Evolutionary conservation across 2,329 filamentous ascomycete genomes (phyloP), one percentile per base, ranked within the genome.

Genomic region (Fusarium sp.): DNA sequence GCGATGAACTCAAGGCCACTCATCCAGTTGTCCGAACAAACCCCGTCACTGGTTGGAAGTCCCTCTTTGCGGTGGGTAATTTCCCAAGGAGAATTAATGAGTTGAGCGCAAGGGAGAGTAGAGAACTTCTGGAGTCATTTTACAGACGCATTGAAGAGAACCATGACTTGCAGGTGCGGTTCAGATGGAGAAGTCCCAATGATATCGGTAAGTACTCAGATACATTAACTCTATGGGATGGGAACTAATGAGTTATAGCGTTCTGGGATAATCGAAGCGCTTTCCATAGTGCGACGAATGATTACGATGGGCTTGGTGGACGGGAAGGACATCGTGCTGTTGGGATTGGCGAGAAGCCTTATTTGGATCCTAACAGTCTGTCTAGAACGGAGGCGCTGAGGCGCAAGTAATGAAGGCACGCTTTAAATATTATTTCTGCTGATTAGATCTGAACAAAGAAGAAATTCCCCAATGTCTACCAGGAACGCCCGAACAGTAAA

Each of bases 231-330:
- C n/a, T n/a, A n/a, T n/a, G 3, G 10, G 4, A 20, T 32, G 49
- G 4, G 8, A 16, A 12, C 30, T 70, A 46, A 72, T 13, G 1
- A 3, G 7, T 0, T 18, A 0, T 7, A 66, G 85, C 87, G 1
- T 87, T 90, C 65, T 90, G 88, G 88, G 88, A 90, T 68, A 90
- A 90, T 65, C 79, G 87, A 9, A 85, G 84, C 56, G 84, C 80
- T 1, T 89, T 86, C 77, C 88, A 90, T 70, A 85, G 83, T 13
- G 87, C 87, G 0, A 90, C 87, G 0, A 87, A 84, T 60, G 88
- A 90, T 67, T 89, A 88, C 46, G 83, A 83, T 16, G 82, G 81
- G 2, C 79, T 84, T 29, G 87, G 86, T 1, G 81, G 84, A 27
- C 79, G 88, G 49, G 80, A 82, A 52, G 83, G 86, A 27, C 82